Base-by-base conservation (phyloP, 2,329 filamentous ascomycete genomes). In the Colletotrichum somersetense region DNA sequence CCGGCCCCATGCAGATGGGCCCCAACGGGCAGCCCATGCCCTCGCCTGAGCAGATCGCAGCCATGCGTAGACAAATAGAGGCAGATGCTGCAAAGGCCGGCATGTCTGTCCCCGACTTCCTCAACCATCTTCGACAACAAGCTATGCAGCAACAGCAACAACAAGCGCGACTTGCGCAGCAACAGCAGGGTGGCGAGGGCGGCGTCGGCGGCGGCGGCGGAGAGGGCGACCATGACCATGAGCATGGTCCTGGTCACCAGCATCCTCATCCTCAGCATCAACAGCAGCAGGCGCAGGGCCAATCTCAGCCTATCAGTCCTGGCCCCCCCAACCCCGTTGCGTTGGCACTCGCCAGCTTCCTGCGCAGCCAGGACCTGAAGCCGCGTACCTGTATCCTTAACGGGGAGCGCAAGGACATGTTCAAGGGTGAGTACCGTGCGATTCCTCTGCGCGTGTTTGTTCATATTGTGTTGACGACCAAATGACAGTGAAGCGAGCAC, bases 321-420 rank as follows among this genome's bases (percentile, higher is more conserved):
- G 93, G 93, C 1, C 94, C 96, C 33, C 94, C 96, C 6, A 96
- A 97, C 77, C 96, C 96, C 50, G 91, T 95, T 78, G 95, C 95
- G 26, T 84, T 98, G 57, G 95, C 95, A 11, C 89, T 99, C 66
- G 97, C 96, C 76, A 92, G 94, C 78, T 99, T 97, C 83, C 85
- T 99, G 72, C 91, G 91, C 76, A 83, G 88, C 71, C 95, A 98
- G 83, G 90, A 96, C 72, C 85, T 99, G 75, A 99, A 99, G 88
- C 88, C 89, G 23, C 89, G 96, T 74, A 98, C 95, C 23, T 96
- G 93, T 81, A 97, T 99, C 75, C 89, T 98, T 75, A 95, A 98
- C 76, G 96, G 96, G 78, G 95, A 98, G 87, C 90, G 96, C 78
- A 98, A 97, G 84, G 96, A 99, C 76, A 97, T 99, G 93, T 98